phyloP scores from a whole-genome alignment of 371 early-diverging fungal species.

The Mortierella sp. region DNA sequence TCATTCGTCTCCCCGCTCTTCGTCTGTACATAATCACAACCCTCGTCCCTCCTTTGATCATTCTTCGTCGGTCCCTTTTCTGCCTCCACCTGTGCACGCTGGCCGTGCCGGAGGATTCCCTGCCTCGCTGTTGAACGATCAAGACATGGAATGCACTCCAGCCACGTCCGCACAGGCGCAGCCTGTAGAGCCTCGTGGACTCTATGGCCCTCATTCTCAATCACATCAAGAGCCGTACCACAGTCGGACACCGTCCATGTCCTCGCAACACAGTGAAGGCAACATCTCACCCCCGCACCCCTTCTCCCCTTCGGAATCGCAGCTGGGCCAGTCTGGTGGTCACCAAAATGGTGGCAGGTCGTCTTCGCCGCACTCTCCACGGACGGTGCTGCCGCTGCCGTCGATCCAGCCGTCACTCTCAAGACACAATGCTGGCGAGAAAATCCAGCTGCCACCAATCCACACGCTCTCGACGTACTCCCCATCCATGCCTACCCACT shows the following conservation, averaged over 20 bases:
- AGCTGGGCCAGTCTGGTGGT: conserved; percentile 4
- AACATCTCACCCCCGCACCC: conserved; percentile 43
- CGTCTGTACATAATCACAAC: conserved; percentile 34
- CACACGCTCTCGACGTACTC: conserved; percentile 37
- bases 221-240: conserved; percentile 16
- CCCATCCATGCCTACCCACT: conserved; percentile 3
- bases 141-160: conserved; percentile 28
- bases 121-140: conserved; percentile 18
- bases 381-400: conserved; percentile 4
- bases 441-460: conserved; percentile 48
- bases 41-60: neutral
- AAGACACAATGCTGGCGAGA: conserved; percentile 9
- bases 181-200: neutral
- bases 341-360: neutral
- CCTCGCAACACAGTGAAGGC: conserved; percentile 50
- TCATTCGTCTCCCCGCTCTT: conserved; percentile 11
- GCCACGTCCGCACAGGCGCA: conserved; percentile 2
- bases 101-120: conserved; percentile 35
- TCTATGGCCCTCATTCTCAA: too few species aligned
- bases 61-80: conserved; percentile 1
- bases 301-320: conserved; percentile 31
- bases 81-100: conserved; percentile 16
- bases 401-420: conserved; percentile 24
- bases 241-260: conserved; percentile 53
- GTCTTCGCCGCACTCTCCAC: neutral